A percentile compares a stretch with the other conserved stretches of the same genome.
Evolutionary conservation across 2,329 filamentous ascomycete species (phyloP).

Genomic region (Diaporthe aspalathi): DNA sequence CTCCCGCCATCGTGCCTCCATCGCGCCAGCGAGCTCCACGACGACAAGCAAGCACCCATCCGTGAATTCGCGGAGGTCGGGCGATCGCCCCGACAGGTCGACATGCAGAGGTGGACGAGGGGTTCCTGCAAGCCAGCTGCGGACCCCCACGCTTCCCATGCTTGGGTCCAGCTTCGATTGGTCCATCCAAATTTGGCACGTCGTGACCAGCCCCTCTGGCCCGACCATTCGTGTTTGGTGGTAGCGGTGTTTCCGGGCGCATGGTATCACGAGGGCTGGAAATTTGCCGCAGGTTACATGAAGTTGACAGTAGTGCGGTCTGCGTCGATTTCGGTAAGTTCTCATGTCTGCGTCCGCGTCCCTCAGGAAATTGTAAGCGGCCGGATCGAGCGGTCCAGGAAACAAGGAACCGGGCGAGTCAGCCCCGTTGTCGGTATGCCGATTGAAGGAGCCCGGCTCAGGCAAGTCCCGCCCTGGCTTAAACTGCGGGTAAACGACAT

Average conservation of each 20-base stretch:
- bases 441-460: slow-evolving; percentile 20
- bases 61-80: slow-evolving; percentile 26
- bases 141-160: slow-evolving; percentile 31
- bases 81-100: slow-evolving; percentile 30
- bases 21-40: slow-evolving; percentile 8
- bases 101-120: slow-evolving; percentile 7
- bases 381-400: slow-evolving; percentile 13
- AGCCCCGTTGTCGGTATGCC: slow-evolving; percentile 20
- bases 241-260: slow-evolving; percentile 11
- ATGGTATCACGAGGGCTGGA: background rate
- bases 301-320: background rate
- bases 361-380: background rate
- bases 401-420: slow-evolving; percentile 19
- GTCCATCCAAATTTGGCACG: slow-evolving; percentile 15
- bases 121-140: slow-evolving; percentile 29
- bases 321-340: background rate
- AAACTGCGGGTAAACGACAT: slow-evolving; percentile 26
- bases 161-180: slow-evolving; percentile 17
- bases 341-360: too few species aligned
- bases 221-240: background rate
- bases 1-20: slow-evolving; percentile 7
- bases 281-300: background rate
- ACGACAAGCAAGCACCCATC: background rate
- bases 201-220: background rate
- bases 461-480: slow-evolving; percentile 2